These are phyloP conservation scores for Corynespora cassiicola DNA, from an alignment of 2,329 filamentous ascomycete genomes.

Conservation along the genomic window DNA sequence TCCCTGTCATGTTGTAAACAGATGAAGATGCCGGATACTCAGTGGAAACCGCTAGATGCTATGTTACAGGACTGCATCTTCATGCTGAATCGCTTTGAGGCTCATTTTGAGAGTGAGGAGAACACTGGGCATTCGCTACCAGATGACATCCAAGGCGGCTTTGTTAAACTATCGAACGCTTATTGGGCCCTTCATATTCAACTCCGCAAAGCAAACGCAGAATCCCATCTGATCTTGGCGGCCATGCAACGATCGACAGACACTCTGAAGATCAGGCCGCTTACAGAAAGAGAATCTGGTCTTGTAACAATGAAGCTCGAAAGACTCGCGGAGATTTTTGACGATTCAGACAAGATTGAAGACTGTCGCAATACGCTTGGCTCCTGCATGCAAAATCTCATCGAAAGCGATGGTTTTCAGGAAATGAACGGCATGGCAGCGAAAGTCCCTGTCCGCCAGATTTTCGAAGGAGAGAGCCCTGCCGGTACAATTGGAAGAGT, in stretches of 20 bases:
- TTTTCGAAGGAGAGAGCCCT: constrained; percentile 62
- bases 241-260: constrained; percentile 71
- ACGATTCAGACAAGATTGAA: constrained; percentile 58
- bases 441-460: constrained; percentile 56
- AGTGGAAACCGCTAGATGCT: constrained; percentile 39
- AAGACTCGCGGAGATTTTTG: constrained; percentile 68
- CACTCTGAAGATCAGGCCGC: constrained; percentile 61
- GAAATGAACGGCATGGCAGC: constrained; percentile 59
- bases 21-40: constrained; percentile 21
- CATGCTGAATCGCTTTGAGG: constrained; percentile 33
- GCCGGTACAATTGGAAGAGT: constrained; percentile 64
- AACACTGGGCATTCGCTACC: constrained; percentile 9
- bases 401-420: constrained; percentile 65
- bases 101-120: constrained; percentile 13
- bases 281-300: constrained; percentile 64
- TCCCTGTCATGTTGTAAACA: constrained; percentile 40
- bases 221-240: constrained; percentile 57
- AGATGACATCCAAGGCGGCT: constrained; percentile 31
- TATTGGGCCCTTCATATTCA: constrained; percentile 70
- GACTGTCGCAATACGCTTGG: constrained; percentile 66
- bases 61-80: constrained; percentile 40
- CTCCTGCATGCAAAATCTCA: constrained; percentile 67
- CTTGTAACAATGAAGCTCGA: constrained; percentile 71
- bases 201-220: constrained; percentile 53
- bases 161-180: constrained; percentile 73